These are phyloP conservation scores for Turritis glabra DNA, from an alignment of 345 rosid genomes.

Conservation along the genomic window DNA sequence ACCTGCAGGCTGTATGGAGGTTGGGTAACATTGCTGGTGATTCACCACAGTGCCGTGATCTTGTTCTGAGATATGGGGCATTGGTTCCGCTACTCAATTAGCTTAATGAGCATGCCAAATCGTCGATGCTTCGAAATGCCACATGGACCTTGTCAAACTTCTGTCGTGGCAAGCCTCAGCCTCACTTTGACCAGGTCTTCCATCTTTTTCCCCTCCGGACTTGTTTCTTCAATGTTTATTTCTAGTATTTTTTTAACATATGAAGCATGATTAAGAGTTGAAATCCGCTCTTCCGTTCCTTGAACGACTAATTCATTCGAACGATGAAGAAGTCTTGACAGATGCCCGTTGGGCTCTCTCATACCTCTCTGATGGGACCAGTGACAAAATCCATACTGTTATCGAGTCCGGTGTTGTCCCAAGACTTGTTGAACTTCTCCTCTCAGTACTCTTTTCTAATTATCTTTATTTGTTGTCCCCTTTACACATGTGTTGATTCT, in stretches of 20 bases:
- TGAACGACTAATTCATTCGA: conserved; percentile 65
- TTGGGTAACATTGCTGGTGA: conserved; percentile 96
- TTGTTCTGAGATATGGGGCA: conserved; percentile 78
- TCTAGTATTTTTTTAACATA: background rate
- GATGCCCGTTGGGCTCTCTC: conserved; percentile 98
- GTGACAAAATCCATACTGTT: conserved; percentile 89
- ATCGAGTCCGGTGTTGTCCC: conserved; percentile 78
- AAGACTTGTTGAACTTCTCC: conserved; percentile 71
- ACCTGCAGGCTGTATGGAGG: conserved; percentile 86
- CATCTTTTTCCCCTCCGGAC: background rate
- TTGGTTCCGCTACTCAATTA: conserved; percentile 65
- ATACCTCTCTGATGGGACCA: conserved; percentile 92
- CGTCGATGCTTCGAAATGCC: conserved; percentile 94
- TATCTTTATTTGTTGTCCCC: background rate
- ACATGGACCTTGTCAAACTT: conserved; percentile 97
- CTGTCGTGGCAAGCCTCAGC: conserved; percentile 95
- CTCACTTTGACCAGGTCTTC: conserved; percentile 78
- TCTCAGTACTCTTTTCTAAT: conserved; percentile 46
- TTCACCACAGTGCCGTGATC: conserved; percentile 88
- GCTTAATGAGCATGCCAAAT: conserved; percentile 83
- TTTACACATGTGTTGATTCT: background rate
- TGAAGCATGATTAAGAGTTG: conserved; percentile 50
- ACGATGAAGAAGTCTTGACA: conserved; percentile 93
- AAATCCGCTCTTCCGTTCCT: conserved; percentile 83
- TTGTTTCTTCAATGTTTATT: background rate